phyloP scores from a whole-genome alignment of 768 basidiomycete species.

The Macrocybe gigantea region DNA sequence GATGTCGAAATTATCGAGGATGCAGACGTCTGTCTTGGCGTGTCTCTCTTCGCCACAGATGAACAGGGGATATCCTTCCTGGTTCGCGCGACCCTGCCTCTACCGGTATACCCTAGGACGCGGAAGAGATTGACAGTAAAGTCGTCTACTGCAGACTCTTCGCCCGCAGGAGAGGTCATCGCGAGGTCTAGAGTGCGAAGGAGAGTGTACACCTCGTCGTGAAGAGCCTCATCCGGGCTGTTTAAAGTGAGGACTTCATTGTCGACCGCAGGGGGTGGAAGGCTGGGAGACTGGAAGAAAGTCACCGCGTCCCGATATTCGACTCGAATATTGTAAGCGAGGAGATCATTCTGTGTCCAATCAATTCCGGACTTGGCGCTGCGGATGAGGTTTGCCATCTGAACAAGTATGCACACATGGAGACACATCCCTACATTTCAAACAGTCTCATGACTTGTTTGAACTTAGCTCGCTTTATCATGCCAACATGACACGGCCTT shows the following conservation, averaged over 20 bases:
- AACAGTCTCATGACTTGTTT: too few species aligned
- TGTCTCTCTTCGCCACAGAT: conserved; percentile 20
- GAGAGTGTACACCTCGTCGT: too few species aligned
- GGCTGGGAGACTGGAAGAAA: too few species aligned
- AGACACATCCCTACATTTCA: too few species aligned
- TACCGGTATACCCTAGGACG: conserved; percentile 14
- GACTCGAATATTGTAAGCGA: conserved; percentile 2
- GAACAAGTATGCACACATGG: too few species aligned
- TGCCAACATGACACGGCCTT: too few species aligned
- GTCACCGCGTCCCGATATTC: neutral
- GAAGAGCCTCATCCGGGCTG: too few species aligned
- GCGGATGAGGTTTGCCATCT: conserved; percentile 1
- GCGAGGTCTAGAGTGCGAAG: conserved; percentile 13
- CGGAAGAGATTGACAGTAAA: conserved; percentile 23
- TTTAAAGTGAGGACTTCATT: too few species aligned
- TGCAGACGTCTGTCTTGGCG: conserved; percentile 23
- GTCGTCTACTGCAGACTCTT: conserved; percentile 28
- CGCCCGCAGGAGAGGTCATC: conserved; percentile 8
- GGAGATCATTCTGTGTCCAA: conserved; percentile 4
- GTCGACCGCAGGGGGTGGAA: too few species aligned
- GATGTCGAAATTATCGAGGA: conserved; percentile 15
- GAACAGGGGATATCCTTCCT: conserved; percentile 18
- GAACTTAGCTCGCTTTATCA: too few species aligned
- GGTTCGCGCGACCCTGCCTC: conserved; percentile 11
- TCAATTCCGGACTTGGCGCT: conserved; percentile 1